These are phyloP conservation scores for Plasmodium coatneyi DNA, from an alignment of 169 alveolate species.

Conservation along the genomic window DNA sequence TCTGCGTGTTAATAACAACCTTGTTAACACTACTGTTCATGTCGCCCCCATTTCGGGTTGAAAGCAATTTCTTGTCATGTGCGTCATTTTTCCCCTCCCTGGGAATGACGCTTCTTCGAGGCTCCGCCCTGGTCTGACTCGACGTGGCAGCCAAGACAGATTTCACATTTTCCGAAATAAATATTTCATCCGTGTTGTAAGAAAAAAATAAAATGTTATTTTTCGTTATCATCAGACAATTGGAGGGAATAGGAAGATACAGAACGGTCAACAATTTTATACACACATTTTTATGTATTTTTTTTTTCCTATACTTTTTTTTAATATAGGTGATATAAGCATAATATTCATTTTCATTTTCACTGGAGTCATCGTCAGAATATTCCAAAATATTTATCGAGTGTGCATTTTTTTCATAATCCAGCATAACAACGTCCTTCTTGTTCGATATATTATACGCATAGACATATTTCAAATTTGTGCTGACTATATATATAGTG, in stretches of 20 bases:
- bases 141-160: constrained; percentile 13
- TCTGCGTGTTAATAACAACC: constrained; percentile 52
- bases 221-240: constrained; percentile 62
- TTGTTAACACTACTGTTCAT: constrained; percentile 7
- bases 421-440: constrained; percentile 39
- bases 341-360: constrained; percentile 75
- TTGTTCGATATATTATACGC: constrained; percentile 44
- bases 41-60: neutral
- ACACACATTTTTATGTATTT: constrained; percentile 29
- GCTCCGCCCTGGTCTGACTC: neutral
- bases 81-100: neutral
- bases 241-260: constrained; percentile 63
- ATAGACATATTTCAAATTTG: constrained; percentile 56
- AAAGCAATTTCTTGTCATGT: neutral
- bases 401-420: constrained; percentile 53
- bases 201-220: constrained; percentile 72
- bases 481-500: constrained; percentile 66
- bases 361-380: constrained; percentile 61
- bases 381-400: constrained; percentile 30
- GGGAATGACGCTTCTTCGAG: neutral
- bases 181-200: constrained; percentile 58
- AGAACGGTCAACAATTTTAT: constrained; percentile 56
- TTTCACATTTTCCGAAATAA: constrained; percentile 63
- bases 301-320: constrained; percentile 52
- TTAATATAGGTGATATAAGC: constrained; percentile 74